A percentile compares a stretch with the other conserved stretches of the same genome.
Conservation (phyloP, 768 basidiomycete species). For the Leucocoprinus leucothites region DNA sequence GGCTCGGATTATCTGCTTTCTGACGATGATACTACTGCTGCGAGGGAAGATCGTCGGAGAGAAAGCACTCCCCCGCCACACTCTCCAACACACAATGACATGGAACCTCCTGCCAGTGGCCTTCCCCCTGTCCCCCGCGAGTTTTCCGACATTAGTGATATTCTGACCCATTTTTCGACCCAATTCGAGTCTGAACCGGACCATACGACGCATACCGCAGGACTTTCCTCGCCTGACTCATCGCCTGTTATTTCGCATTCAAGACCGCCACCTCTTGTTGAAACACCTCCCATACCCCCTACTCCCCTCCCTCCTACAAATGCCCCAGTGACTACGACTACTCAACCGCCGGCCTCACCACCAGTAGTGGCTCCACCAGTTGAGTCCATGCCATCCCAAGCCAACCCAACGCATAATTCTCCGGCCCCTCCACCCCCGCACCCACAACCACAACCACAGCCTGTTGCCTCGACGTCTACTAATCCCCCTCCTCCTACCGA, state of each 20-base stretch:
- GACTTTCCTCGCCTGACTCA: slow-evolving; percentile 41
- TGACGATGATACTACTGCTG: slow-evolving; percentile 42
- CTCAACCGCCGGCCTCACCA: slow-evolving; percentile 29
- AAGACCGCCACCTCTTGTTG: slow-evolving; percentile 24
- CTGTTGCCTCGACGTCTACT: slow-evolving; percentile 51
- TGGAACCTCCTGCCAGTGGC: slow-evolving; percentile 26
- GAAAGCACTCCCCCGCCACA: slow-evolving; percentile 24
- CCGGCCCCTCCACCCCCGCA: slow-evolving; percentile 32
- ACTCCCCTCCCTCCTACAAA: slow-evolving; percentile 17
- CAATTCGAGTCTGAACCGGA: slow-evolving; percentile 61
- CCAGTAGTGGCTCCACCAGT: slow-evolving; percentile 25
- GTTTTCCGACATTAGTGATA: slow-evolving; percentile 74
- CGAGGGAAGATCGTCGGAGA: slow-evolving; percentile 34
- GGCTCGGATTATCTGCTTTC: slow-evolving; percentile 56
- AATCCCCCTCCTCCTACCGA: slow-evolving; percentile 23
- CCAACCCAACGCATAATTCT: slow-evolving; percentile 16
- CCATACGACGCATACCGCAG: slow-evolving; percentile 33
- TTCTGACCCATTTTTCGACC: slow-evolving; percentile 67
- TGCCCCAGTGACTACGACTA: neutral
- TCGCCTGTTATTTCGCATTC: slow-evolving; percentile 47
- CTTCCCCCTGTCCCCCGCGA: slow-evolving; percentile 52
- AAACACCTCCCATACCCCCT: slow-evolving; percentile 19
- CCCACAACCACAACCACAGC: slow-evolving; percentile 30
- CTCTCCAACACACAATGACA: slow-evolving; percentile 31
- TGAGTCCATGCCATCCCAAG: slow-evolving; percentile 23